A percentile compares a stretch with the other conserved stretches of the same genome.
phyloP scores from a whole-genome alignment of 2,329 filamentous ascomycete genomes.

The Ophiostoma pallidulum region DNA sequence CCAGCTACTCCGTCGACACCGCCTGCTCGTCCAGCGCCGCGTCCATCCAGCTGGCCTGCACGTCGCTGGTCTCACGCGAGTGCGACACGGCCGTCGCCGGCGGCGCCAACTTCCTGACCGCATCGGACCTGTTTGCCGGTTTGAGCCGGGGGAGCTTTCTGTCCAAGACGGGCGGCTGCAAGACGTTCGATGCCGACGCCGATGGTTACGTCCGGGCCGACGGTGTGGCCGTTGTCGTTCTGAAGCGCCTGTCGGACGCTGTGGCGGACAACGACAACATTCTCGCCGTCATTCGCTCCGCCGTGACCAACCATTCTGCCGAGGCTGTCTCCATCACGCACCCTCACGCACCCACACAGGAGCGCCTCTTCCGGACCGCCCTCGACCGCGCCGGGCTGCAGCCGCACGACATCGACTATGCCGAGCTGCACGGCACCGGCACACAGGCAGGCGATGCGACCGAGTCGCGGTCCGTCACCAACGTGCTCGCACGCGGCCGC shows the following conservation, averaged over 20 bases:
- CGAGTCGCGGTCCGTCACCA: slow-evolving; percentile 49
- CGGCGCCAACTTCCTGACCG: slow-evolving; percentile 69
- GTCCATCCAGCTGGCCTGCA: slow-evolving; percentile 64
- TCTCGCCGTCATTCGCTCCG: slow-evolving; percentile 51
- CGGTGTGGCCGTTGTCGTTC: slow-evolving; percentile 31
- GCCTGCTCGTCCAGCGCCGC: slow-evolving; percentile 66
- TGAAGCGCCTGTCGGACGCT: slow-evolving; percentile 40
- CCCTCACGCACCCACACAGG: slow-evolving; percentile 49
- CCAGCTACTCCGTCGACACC: slow-evolving; percentile 63
- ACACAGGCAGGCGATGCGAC: slow-evolving; percentile 55
- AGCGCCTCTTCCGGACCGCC: slow-evolving; percentile 46
- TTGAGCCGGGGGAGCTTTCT: slow-evolving; percentile 68
- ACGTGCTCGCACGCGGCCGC: neutral
- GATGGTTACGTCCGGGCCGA: slow-evolving; percentile 55
- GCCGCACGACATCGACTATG: slow-evolving; percentile 50
- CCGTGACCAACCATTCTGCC: slow-evolving; percentile 54
- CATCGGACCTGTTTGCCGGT: slow-evolving; percentile 68
- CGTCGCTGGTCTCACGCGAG: slow-evolving; percentile 62
- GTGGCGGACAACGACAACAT: slow-evolving; percentile 35
- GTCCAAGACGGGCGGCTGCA: slow-evolving; percentile 65
- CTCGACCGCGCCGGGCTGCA: slow-evolving; percentile 47
- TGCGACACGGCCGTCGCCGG: slow-evolving; percentile 73
- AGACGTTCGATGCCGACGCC: slow-evolving; percentile 69
- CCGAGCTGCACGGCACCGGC: slow-evolving; percentile 63
- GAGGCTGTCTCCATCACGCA: slow-evolving; percentile 55